Evolutionary conservation across 1,284 basidiomycete species (phyloP).

Genomic region (Moniliophthora roreri): DNA sequence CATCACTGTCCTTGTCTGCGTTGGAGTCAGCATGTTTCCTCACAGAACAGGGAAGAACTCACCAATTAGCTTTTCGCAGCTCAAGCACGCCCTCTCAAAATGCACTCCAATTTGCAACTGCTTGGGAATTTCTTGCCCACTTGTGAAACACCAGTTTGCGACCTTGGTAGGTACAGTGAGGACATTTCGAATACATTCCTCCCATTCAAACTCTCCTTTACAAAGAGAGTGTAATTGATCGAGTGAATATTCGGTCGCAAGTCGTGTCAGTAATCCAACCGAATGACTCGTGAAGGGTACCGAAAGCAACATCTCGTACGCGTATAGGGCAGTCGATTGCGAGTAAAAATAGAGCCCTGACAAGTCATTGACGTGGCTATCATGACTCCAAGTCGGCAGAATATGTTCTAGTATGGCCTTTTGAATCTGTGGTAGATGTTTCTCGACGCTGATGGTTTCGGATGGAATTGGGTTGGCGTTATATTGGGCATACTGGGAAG

Average conservation of each 20-base stretch:
- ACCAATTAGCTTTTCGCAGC: slow-evolving; percentile 52
- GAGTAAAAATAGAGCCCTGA: slow-evolving; percentile 73
- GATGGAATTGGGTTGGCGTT: slow-evolving; percentile 33
- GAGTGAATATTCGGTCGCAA: slow-evolving; percentile 64
- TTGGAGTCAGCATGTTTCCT: slow-evolving; percentile 26
- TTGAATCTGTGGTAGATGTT: slow-evolving; percentile 62
- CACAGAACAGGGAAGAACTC: neutral
- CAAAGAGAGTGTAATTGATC: slow-evolving; percentile 55
- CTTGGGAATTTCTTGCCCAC: slow-evolving; percentile 35
- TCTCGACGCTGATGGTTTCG: slow-evolving; percentile 35
- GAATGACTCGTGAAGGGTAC: slow-evolving; percentile 46
- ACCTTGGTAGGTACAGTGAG: slow-evolving; percentile 64
- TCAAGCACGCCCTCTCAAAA: slow-evolving; percentile 49
- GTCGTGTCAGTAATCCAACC: slow-evolving; percentile 50
- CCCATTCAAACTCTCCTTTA: slow-evolving; percentile 53
- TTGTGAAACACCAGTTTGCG: slow-evolving; percentile 56
- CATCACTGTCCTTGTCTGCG: slow-evolving; percentile 4
- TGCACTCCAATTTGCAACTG: slow-evolving; percentile 53
- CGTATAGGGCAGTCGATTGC: slow-evolving; percentile 53
- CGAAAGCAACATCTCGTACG: slow-evolving; percentile 63
- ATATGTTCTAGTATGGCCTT: slow-evolving; percentile 61
- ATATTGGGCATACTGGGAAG: slow-evolving; percentile 46
- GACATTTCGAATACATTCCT: slow-evolving; percentile 63
- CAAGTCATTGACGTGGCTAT: slow-evolving; percentile 43
- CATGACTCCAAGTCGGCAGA: slow-evolving; percentile 67